Evolutionary conservation across 129 eudicot genomes (phyloP).

Genomic region (Saussurea involucrata): DNA sequence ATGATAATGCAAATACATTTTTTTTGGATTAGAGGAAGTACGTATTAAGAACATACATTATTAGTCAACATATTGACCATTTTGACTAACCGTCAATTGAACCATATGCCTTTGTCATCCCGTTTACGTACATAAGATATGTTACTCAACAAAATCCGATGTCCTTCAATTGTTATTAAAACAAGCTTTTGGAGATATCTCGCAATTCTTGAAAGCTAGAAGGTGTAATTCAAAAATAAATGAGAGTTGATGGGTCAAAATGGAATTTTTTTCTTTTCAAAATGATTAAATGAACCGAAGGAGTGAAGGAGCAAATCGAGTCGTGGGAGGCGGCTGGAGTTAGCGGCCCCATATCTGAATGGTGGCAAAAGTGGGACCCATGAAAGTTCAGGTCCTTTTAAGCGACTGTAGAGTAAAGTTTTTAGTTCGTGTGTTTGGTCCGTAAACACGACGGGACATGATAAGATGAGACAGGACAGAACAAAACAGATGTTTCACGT

Average conservation of each 20-base stretch:
- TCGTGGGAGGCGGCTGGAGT: constrained; percentile 26
- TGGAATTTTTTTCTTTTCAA: background rate
- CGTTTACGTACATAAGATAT: background rate
- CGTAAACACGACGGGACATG: too few species aligned
- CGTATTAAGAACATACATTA: too few species aligned
- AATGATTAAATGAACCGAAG: background rate
- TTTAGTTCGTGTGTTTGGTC: too few species aligned
- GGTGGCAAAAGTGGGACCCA: constrained; percentile 25
- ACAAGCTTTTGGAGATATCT: background rate
- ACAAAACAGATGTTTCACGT: too few species aligned
- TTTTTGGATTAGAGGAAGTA: too few species aligned
- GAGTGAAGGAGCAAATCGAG: constrained; percentile 3
- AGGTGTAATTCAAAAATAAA: background rate
- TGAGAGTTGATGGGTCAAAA: background rate
- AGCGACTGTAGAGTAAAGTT: too few species aligned
- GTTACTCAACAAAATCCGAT: background rate
- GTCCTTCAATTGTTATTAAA: background rate
- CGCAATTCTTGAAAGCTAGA: background rate
- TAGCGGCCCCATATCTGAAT: background rate
- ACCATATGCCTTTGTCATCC: background rate
- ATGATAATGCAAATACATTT: too few species aligned
- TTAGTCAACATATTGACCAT: background rate
- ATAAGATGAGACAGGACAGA: too few species aligned
- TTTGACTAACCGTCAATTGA: too few species aligned
- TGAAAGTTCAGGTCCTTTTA: background rate